A percentile compares a stretch with the other conserved stretches of the same genome.
Evolutionary conservation across 176 grass and related monocot species (phyloP).

Genomic region (Eragrostis curvula): DNA sequence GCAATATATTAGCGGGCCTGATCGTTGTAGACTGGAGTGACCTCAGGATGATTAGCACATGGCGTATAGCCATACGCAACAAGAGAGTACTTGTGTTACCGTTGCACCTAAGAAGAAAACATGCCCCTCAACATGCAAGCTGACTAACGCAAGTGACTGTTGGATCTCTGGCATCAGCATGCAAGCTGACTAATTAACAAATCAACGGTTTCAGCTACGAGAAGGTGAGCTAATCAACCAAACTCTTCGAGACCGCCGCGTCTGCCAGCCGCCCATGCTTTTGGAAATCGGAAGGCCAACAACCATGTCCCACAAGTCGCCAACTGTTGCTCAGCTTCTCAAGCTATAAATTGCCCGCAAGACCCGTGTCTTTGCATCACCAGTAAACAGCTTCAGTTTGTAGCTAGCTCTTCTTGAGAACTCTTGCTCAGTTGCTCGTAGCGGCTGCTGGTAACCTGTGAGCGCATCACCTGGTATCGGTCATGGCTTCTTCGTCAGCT

Average conservation of each 20-base stretch:
- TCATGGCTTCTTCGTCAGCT: not conserved
- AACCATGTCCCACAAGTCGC: not conserved
- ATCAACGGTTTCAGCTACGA: not conserved
- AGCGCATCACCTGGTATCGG: not conserved
- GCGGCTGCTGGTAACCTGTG: not conserved
- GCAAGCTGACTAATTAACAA: not conserved
- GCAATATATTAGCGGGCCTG: too few relatives aligned
- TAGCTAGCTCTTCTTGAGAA: not conserved
- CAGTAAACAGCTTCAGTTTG: not conserved
- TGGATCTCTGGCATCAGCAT: not conserved
- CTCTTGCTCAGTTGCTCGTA: not conserved
- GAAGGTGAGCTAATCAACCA: conserved; percentile 37
- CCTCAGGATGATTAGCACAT: not conserved
- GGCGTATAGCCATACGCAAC: not conserved
- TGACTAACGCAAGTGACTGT: not conserved
- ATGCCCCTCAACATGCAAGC: not conserved
- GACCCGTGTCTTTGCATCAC: not conserved
- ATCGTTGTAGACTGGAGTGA: not conserved
- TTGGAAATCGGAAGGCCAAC: not conserved
- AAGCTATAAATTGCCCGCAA: conserved; percentile 31
- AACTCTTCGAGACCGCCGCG: not conserved
- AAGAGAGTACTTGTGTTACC: not conserved
- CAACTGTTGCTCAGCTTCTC: not conserved
- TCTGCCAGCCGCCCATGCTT: not conserved
- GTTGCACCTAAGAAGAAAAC: not conserved